Evolutionary conservation across 2,329 filamentous ascomycete species (phyloP), one percentile per base, ranked within the genome.

Genomic region (Aspergillus pseudoterreus): DNA sequence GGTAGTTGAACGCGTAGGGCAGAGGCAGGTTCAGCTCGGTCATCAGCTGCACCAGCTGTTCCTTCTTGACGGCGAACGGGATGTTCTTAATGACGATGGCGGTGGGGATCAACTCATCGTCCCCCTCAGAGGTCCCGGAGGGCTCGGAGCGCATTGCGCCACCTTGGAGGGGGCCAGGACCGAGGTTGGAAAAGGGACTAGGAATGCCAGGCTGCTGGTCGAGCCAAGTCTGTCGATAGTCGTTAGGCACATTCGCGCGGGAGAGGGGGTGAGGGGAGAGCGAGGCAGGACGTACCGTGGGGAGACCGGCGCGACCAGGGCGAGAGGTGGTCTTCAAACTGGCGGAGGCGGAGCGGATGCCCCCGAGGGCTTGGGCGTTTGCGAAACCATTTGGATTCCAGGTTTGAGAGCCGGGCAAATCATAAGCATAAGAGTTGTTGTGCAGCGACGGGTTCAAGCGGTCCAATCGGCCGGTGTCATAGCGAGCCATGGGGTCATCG

Each of bases 31-130:
- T 88, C 81, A 97, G 83, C 17, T 96, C 90, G 8, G 92, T 89
- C 94, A 99, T 99, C 61, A 96, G 81, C 56, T 86, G 84, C 32
- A 95, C 90, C 36, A 99, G 80, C 64, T 92, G 90, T 73, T 99
- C 94, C 75, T 97, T 97, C 72, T 96, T 92, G 51, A 97, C 91
- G 24, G 95, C 94, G 70, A 99, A 99, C 0, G 95, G 94, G 35
- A 99, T 99, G 69, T 99, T 99, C 78, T 99, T 99, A 75, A 99
- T 97, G 53, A 99, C 94, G 63, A 99, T 97, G 49, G 94, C 94
- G 3, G 94, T 99, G 2, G 92, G 92, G 53, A 99, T 99, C 54
- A 99, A 83, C 75, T 97, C 92, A 60, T 96, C 92, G 42, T 78
- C 76, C 32, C 60, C 63, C 45, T 77, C 75, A 30, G 68, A 69